Evolutionary conservation across 75 land plant genomes (phyloP).

Genomic region (Sequoiadendron giganteum): DNA sequence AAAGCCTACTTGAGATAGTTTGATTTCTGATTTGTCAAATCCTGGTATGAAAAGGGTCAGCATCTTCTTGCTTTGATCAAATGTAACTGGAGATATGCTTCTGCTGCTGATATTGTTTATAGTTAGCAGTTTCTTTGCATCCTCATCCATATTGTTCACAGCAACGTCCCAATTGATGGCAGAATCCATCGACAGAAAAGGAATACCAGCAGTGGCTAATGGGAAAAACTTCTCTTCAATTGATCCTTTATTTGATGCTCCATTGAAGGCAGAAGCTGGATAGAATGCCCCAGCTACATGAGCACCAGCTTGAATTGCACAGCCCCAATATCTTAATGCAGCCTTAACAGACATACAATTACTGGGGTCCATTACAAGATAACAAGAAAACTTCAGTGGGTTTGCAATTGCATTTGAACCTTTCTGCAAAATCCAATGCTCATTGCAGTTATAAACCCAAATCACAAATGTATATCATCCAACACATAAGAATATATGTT

Average conservation of each 20-base stretch:
- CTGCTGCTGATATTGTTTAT: not conserved
- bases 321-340: slow-evolving; percentile 95
- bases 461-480: slow-evolving; percentile 4
- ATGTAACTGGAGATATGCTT: slow-evolving; percentile 39
- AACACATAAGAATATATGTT: not conserved
- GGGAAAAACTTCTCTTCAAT: slow-evolving; percentile 50
- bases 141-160: slow-evolving; percentile 21
- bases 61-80: slow-evolving; percentile 50
- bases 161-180: slow-evolving; percentile 59
- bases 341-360: slow-evolving; percentile 43
- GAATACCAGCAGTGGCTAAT: slow-evolving; percentile 52
- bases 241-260: not conserved
- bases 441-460: slow-evolving; percentile 1
- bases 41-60: slow-evolving; percentile 94
- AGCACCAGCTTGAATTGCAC: slow-evolving; percentile 90
- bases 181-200: slow-evolving; percentile 38
- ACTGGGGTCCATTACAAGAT: slow-evolving; percentile 62
- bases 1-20: slow-evolving; percentile 75
- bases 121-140: slow-evolving; percentile 44
- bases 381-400: slow-evolving; percentile 69
- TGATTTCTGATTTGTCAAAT: slow-evolving; percentile 89
- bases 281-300: slow-evolving; percentile 74
- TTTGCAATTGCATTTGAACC: slow-evolving; percentile 55
- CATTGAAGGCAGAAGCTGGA: slow-evolving; percentile 19
- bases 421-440: slow-evolving; percentile 40